Evolutionary conservation across 2,329 filamentous ascomycete genomes (phyloP).

Genomic region (Arthrocladium fulminans): DNA sequence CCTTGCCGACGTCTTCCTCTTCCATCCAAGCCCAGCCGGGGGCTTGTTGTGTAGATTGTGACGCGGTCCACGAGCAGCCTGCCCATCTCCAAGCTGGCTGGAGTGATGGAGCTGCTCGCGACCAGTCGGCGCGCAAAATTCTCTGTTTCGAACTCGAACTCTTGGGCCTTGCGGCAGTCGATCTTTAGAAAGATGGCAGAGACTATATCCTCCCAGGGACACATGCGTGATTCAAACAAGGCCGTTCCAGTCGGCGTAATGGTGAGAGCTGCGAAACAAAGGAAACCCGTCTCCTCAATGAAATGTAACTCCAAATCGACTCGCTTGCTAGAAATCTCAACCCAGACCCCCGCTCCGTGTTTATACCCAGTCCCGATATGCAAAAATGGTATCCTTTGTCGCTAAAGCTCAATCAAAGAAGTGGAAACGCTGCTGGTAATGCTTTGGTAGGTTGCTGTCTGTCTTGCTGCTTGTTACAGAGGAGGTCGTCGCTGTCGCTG

Average conservation of each 20-base stretch:
- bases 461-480: neutral
- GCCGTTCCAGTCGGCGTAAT: conserved; percentile 6
- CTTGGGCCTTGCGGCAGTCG: conserved; percentile 39
- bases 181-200: conserved; percentile 40
- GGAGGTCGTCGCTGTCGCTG: conserved; percentile 1
- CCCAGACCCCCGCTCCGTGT: conserved; percentile 31
- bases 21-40: conserved; percentile 2
- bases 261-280: conserved; percentile 8
- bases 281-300: conserved; percentile 13
- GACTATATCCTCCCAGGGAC: conserved; percentile 30
- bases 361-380: conserved; percentile 28
- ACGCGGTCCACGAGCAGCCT: neutral
- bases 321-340: conserved; percentile 44
- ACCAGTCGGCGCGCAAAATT: neutral
- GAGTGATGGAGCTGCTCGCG: neutral
- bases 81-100: neutral
- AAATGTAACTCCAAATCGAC: conserved; percentile 35
- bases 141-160: conserved; percentile 34
- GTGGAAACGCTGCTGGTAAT: conserved; percentile 17
- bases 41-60: neutral
- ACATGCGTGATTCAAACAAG: conserved; percentile 18
- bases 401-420: conserved; percentile 20
- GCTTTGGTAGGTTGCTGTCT: conserved; percentile 9
- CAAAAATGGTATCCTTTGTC: conserved; percentile 37
- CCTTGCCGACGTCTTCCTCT: conserved; percentile 21